Evolutionary conservation across 495 filamentous ascomycete genomes (phyloP).

Genomic region (Astrothelium subdiscretum): DNA sequence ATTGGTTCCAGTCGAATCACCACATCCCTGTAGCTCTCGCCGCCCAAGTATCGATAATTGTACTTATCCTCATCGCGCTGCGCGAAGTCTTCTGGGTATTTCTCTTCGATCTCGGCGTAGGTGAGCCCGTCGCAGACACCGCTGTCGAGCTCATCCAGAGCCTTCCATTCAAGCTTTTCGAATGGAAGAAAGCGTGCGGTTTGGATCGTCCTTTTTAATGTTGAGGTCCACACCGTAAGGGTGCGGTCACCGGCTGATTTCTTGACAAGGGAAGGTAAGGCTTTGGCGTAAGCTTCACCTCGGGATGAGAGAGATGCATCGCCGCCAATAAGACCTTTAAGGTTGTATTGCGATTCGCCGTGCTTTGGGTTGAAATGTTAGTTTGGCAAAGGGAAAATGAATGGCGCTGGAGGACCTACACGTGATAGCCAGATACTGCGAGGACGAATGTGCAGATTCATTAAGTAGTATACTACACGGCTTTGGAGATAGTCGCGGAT

Average conservation of each 20-base stretch:
- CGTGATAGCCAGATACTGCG: slow-evolving; percentile 94
- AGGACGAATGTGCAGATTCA: slow-evolving; percentile 97
- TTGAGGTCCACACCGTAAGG: slow-evolving; percentile 95
- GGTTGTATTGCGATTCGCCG: slow-evolving; percentile 86
- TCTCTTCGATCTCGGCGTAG: slow-evolving; percentile 79
- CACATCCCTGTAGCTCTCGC: slow-evolving; percentile 94
- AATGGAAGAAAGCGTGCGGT: slow-evolving; percentile 78
- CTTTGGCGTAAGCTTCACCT: slow-evolving; percentile 73
- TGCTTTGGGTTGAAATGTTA: slow-evolving; percentile 43
- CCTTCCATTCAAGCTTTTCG: slow-evolving; percentile 95
- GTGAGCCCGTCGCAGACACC: slow-evolving; percentile 95
- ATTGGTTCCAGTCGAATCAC: slow-evolving; percentile 96
- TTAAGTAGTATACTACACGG: slow-evolving; percentile 91
- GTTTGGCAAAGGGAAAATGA: slow-evolving; percentile 12
- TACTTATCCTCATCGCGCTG: slow-evolving; percentile 96
- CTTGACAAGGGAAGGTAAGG: slow-evolving; percentile 67
- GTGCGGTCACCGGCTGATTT: slow-evolving; percentile 70
- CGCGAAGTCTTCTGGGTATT: slow-evolving; percentile 86
- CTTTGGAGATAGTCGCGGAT: slow-evolving; percentile 95
- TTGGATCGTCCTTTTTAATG: slow-evolving; percentile 81
- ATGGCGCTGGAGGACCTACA: slow-evolving; percentile 39
- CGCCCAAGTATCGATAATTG: slow-evolving; percentile 96
- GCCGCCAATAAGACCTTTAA: slow-evolving; percentile 78
- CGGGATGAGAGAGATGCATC: slow-evolving; percentile 79
- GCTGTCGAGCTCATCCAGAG: slow-evolving; percentile 90